Evolutionary conservation across 805 yeast genomes (phyloP).

Genomic region (Blastobotrys americana): DNA sequence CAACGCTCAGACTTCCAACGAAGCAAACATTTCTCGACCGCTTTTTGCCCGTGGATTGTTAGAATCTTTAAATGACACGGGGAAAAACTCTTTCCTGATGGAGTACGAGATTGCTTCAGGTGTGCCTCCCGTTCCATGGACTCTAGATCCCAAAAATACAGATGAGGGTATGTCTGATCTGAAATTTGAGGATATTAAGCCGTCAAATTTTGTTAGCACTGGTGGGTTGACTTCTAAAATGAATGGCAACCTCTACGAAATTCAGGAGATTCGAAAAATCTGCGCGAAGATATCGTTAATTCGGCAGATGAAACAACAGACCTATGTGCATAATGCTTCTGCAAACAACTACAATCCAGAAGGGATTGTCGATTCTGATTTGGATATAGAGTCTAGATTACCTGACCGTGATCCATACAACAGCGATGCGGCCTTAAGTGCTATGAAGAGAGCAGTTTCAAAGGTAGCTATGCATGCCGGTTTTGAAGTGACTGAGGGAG

Average conservation of each 20-base stretch:
- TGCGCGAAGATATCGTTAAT: conserved; percentile 85
- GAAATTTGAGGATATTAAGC: conserved; percentile 31
- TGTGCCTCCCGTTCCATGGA: conserved; percentile 51
- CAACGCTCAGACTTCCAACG: conserved; percentile 15
- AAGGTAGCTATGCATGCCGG: conserved; percentile 88
- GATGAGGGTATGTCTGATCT: conserved; percentile 41
- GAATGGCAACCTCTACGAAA: conserved; percentile 59
- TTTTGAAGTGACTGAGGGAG: conserved; percentile 73
- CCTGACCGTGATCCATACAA: conserved; percentile 58
- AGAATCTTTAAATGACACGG: conserved; percentile 25
- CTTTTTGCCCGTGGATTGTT: conserved; percentile 19
- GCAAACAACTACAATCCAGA: conserved; percentile 62
- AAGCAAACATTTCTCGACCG: conserved; percentile 8
- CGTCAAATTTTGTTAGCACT: conserved; percentile 37
- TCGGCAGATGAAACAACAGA: conserved; percentile 83
- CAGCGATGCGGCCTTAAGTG: conserved; percentile 54
- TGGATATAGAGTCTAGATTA: conserved; percentile 77
- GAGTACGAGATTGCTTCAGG: conserved; percentile 85
- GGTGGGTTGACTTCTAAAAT: conserved; percentile 57
- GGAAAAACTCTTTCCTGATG: conserved; percentile 34
- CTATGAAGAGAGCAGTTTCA: conserved; percentile 61
- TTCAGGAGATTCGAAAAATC: conserved; percentile 81
- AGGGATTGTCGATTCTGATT: conserved; percentile 54
- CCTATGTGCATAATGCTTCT: conserved; percentile 66
- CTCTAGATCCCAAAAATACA: conserved; percentile 36